Evolutionary conservation across 2,329 filamentous ascomycete species (phyloP).

Genomic region (Domatiomyces catenatus): DNA sequence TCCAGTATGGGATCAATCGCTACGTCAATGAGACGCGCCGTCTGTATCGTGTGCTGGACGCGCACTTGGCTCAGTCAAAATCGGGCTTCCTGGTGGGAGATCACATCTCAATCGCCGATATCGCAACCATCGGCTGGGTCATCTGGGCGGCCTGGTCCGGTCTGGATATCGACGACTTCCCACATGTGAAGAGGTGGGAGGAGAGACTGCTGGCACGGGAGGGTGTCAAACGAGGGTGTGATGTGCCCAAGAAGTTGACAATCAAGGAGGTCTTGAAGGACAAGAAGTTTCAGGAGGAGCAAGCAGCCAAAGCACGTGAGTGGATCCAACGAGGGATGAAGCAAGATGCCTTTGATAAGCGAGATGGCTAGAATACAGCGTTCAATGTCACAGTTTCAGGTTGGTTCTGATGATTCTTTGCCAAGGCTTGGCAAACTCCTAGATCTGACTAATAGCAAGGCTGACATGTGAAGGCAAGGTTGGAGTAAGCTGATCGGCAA

Average conservation of each 20-base stretch:
- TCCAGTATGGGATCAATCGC: slow-evolving; percentile 66
- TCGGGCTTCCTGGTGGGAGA: slow-evolving; percentile 38
- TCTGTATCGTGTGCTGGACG: slow-evolving; percentile 63
- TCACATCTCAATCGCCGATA: slow-evolving; percentile 50
- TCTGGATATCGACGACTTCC: slow-evolving; percentile 10
- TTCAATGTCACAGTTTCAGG: too few species aligned
- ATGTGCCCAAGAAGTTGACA: slow-evolving; percentile 6
- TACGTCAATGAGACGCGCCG: slow-evolving; percentile 75
- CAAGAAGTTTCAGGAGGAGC: slow-evolving; percentile 2
- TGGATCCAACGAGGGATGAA: slow-evolving; percentile 62
- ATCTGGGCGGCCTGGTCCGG: slow-evolving; percentile 36
- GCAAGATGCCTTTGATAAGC: slow-evolving; percentile 33
- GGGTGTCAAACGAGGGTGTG: slow-evolving; percentile 4
- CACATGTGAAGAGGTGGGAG: slow-evolving; percentile 12
- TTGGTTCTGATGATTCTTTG: too few species aligned
- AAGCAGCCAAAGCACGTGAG: slow-evolving; percentile 24
- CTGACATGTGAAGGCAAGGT: too few species aligned
- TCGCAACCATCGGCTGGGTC: slow-evolving; percentile 69
- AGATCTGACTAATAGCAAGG: too few species aligned
- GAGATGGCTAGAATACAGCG: too few species aligned
- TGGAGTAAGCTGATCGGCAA: not conserved
- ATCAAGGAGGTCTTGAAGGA: slow-evolving; percentile 5
- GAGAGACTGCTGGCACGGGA: slow-evolving; percentile 8
- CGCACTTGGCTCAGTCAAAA: slow-evolving; percentile 42
- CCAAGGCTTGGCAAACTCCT: too few species aligned